These are phyloP conservation scores for Meripilus lineatus DNA, from an alignment of 1,284 basidiomycete species.

Conservation along the genomic window DNA sequence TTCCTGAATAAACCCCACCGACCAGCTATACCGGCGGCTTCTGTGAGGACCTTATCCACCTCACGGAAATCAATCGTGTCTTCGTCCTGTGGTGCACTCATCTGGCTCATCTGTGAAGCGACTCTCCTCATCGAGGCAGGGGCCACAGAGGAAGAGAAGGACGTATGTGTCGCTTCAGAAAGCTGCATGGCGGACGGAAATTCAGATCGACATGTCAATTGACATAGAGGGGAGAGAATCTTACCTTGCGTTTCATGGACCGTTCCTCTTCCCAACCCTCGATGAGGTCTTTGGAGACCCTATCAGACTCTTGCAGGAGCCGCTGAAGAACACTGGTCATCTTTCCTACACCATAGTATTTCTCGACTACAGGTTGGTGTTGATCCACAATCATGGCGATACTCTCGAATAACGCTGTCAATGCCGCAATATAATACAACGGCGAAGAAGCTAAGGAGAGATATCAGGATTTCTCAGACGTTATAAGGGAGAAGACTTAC, in stretches of 20 bases:
- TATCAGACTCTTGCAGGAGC: conserved; percentile 84
- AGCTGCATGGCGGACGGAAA: conserved; percentile 22
- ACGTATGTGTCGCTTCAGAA: conserved; percentile 21
- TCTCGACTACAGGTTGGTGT: conserved; percentile 96
- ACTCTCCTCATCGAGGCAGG: conserved; percentile 33
- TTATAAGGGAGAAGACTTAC: conserved; percentile 35
- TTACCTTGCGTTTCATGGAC: conserved; percentile 65
- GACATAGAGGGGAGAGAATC: not conserved
- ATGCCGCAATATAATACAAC: conserved; percentile 79
- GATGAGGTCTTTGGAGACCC: conserved; percentile 72
- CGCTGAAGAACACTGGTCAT: conserved; percentile 80
- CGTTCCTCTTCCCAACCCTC: conserved; percentile 91
- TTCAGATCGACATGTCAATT: not conserved
- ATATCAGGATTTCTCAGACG: not conserved
- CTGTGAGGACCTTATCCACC: conserved; percentile 84
- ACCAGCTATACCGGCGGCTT: conserved; percentile 85
- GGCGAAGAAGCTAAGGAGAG: conserved; percentile 72
- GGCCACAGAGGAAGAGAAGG: conserved; percentile 12
- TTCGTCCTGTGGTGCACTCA: conserved; percentile 46
- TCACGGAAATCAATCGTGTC: conserved; percentile 80
- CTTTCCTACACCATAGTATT: conserved; percentile 88
- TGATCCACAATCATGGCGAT: conserved; percentile 96
- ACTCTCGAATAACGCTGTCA: conserved; percentile 92
- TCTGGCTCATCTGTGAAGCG: conserved; percentile 25
- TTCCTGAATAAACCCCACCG: conserved; percentile 90